phyloP scores from a whole-genome alignment of 140 eudicot species.

The Cichorium intybus region DNA sequence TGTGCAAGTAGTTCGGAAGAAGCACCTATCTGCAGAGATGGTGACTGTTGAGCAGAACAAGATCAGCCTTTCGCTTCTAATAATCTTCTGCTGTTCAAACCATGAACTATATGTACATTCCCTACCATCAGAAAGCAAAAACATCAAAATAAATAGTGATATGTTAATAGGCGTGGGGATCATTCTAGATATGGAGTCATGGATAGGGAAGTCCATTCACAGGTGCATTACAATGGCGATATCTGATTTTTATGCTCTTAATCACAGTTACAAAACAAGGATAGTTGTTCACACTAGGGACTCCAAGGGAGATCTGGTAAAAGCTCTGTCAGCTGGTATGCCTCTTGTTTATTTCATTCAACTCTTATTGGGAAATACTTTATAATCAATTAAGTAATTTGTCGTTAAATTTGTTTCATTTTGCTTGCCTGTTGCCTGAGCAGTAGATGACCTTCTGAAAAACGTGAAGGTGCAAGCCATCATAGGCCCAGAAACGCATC shows the following conservation, averaged over 20 bases:
- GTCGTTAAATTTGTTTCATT: not conserved
- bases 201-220: conserved; percentile 21
- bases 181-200: conserved; percentile 36
- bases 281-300: conserved; percentile 20
- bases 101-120: not conserved
- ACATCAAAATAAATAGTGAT: not conserved
- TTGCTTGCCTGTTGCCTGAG: too few species aligned
- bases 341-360: not conserved
- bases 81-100: not conserved
- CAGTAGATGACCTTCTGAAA: conserved; percentile 44
- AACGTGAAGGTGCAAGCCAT: conserved; percentile 41
- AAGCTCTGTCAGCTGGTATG: conserved; percentile 27
- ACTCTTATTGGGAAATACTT: not conserved
- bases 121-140: not conserved
- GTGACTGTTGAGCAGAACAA: not conserved
- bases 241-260: conserved; percentile 29
- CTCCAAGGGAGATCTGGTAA: conserved; percentile 27
- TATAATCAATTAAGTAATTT: too few species aligned
- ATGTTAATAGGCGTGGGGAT: conserved; percentile 26
- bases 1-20: not conserved
- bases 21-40: not conserved
- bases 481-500: conserved; percentile 41
- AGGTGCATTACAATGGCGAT: conserved; percentile 34
- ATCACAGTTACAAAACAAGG: conserved; percentile 27
- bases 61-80: conserved; percentile 1